These are phyloP conservation scores for Trichosphaerium sp. DNA, from an alignment of 78 protist genomes.

Conservation along the genomic window DNA sequence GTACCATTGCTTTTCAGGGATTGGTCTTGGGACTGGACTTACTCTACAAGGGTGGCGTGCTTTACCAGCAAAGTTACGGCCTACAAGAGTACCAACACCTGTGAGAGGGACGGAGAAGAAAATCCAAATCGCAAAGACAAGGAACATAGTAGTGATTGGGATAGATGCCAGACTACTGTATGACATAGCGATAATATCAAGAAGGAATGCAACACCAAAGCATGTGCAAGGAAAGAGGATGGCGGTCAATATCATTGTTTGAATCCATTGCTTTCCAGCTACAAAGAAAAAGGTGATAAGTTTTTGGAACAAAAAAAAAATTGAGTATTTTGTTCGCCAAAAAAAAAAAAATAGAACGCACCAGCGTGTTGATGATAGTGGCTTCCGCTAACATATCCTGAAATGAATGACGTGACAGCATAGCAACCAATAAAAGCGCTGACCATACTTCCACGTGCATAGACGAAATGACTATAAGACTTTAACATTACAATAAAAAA, in stretches of 20 bases:
- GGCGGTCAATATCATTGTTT: slow-evolving; percentile 2
- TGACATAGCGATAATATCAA: no score
- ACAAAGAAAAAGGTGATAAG: neutral
- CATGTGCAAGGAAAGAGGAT: no score
- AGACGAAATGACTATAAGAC: neutral
- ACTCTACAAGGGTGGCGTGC: slow-evolving; percentile 23
- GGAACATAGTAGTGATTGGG: neutral
- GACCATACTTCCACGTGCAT: neutral
- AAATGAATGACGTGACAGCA: neutral
- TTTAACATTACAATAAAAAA: no score
- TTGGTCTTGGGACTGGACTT: slow-evolving; percentile 57
- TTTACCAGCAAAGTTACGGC: slow-evolving; percentile 36
- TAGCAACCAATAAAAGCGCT: no score
- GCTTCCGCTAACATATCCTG: no score
- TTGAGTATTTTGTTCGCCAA: neutral
- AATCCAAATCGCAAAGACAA: slow-evolving; percentile 37
- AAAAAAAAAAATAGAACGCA: neutral
- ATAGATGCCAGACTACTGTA: neutral
- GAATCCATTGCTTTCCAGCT: no score
- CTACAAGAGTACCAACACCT: slow-evolving; percentile 67
- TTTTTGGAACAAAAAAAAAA: neutral
- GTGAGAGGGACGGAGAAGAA: slow-evolving; percentile 67
- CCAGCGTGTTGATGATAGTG: slow-evolving; percentile 8
- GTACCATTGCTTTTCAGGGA: slow-evolving; percentile 60
- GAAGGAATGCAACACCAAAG: no score